Percentiles rank a stretch among this genome's conserved stretches.
These are phyloP conservation scores for Wallacemonas sp. DNA, from an alignment of 208 protist species.

Conservation along the genomic window DNA sequence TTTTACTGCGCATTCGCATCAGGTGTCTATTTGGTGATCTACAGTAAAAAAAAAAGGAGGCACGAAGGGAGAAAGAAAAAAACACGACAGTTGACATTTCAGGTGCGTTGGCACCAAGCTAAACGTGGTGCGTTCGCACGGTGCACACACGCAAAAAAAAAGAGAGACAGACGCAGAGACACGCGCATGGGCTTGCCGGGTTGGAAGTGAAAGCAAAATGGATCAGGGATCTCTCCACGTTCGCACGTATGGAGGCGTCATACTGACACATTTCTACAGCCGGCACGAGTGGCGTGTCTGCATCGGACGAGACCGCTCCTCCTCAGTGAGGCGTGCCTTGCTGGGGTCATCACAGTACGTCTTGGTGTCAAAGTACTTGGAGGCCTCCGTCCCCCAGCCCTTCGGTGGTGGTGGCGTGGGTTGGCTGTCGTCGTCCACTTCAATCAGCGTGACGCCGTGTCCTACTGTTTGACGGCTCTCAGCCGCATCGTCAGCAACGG, in stretches of 20 bases:
- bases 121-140: too few relatives aligned
- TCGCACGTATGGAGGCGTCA: too few relatives aligned
- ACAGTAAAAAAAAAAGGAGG: constrained; percentile 3
- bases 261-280: neutral
- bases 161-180: too few relatives aligned
- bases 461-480: constrained; percentile 37
- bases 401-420: constrained; percentile 32
- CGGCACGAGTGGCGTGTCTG: constrained; percentile 17
- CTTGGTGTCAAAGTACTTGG: constrained; percentile 73
- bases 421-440: constrained; percentile 23
- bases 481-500: constrained; percentile 17
- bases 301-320: constrained; percentile 25
- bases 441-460: constrained; percentile 31
- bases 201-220: too few relatives aligned
- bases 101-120: neutral
- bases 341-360: constrained; percentile 77
- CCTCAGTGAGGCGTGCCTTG: constrained; percentile 50
- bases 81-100: neutral
- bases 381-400: constrained; percentile 74
- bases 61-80: neutral
- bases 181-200: too few relatives aligned
- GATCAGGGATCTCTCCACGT: too few relatives aligned
- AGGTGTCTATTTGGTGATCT: neutral
- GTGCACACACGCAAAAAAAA: too few relatives aligned
- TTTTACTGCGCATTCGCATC: neutral